Evolutionary conservation across 2,329 filamentous ascomycete genomes (phyloP).

Genomic region (Microsporum audouinii): DNA sequence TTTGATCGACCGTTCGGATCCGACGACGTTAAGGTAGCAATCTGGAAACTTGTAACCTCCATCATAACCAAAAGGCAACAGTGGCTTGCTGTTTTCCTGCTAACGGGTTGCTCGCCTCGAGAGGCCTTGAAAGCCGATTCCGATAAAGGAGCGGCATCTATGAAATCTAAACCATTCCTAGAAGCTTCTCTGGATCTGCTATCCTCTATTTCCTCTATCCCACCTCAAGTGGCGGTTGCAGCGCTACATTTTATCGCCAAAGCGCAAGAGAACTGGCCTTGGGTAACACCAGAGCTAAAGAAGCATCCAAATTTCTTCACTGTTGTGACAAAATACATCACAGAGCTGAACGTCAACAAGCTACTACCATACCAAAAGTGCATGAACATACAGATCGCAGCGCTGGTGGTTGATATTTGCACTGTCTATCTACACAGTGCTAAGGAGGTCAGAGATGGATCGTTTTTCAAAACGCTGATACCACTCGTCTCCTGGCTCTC

Average conservation of each 20-base stretch:
- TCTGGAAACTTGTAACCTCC: conserved; percentile 78
- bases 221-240: conserved; percentile 55
- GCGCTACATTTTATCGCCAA: conserved; percentile 79
- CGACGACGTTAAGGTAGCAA: conserved; percentile 39
- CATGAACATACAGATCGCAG: conserved; percentile 59
- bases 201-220: conserved; percentile 51
- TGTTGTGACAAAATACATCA: conserved; percentile 59
- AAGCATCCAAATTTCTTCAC: conserved; percentile 63
- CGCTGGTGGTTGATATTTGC: conserved; percentile 74
- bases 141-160: conserved; percentile 38
- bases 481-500: conserved; percentile 68
- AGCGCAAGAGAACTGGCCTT: conserved; percentile 90
- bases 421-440: conserved; percentile 83
- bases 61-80: conserved; percentile 85
- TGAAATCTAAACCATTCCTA: conserved; percentile 56
- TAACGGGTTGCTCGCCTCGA: conserved; percentile 76
- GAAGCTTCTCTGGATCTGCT: conserved; percentile 61
- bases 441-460: conserved; percentile 59
- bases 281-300: conserved; percentile 72
- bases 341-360: conserved; percentile 45
- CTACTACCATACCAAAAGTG: conserved; percentile 38
- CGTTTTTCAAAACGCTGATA: conserved; percentile 59
- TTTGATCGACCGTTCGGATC: conserved; percentile 61
- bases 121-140: conserved; percentile 52
- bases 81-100: conserved; percentile 87